Base-by-base conservation (phyloP, 805 yeast species). In the Wickerhamiella slavikovae region DNA sequence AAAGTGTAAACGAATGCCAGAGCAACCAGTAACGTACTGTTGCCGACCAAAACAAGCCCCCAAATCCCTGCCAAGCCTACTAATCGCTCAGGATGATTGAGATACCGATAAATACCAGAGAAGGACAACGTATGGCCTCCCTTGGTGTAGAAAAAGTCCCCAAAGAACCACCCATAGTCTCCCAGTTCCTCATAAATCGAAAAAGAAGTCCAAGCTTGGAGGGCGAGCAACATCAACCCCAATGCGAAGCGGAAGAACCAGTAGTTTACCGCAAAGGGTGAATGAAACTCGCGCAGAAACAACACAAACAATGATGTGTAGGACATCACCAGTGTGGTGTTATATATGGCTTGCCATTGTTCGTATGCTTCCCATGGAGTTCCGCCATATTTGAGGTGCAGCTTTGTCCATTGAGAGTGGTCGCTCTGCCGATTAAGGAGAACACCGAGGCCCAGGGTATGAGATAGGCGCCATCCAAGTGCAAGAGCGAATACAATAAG, bases 121-220 rank as follows among this genome's bases (percentile, higher is more conserved):
- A 72, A 72, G 0, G 83, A 69, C 39, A 77, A 57, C 38, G 58
- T 57, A 5, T 64, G 51, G 32, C 57, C 58, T 15, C 56, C 57
- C 14, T 75, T 68, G 34, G 74, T 54, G 26, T 30, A 33, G 50
- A 76, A 77, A 51, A 77, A 77, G 48, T 77, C 92, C 33, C 92
- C 91, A 48, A 72, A 77, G 43, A 76, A 77, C 89, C 89, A 77
- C n/a, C 91, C 89, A 49, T 71, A 75, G 36, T 73, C 74, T 2
- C 85, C 85, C 38, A 77, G 68, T 29, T 76, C 68, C 25, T 66
- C 66, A 38, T 69, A 61, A 22, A 76, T 74, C 18, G 79, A 74
- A 15, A 59, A 41, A 39, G 74, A 68, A 21, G 79, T 72, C 74
- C 79, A 69, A 12, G 62, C 45, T 41, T 77, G 91, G 17, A 77